Evolutionary conservation across 805 yeast genomes (phyloP).

Genomic region (Myxozyma mucilagina): DNA sequence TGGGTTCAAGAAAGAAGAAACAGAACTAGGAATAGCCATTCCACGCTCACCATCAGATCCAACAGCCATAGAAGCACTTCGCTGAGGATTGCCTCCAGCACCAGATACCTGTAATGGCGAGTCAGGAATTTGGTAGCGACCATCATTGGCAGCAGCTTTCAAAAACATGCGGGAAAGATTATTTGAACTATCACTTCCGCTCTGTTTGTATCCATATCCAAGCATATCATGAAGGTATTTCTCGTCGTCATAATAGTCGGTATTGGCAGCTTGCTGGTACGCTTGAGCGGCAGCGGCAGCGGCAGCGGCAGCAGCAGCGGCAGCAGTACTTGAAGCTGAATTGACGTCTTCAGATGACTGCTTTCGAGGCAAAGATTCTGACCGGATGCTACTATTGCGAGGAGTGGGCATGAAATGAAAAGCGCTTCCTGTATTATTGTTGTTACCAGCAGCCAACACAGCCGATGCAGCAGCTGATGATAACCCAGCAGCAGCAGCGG

Average conservation of each 20-base stretch:
- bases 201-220: conserved; percentile 24
- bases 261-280: conserved; percentile 20
- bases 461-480: conserved; percentile 11
- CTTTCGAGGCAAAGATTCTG: conserved; percentile 17
- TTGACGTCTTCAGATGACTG: conserved; percentile 10
- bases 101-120: conserved; percentile 17
- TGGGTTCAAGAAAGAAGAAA: conserved; percentile 9
- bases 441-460: conserved; percentile 4
- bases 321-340: conserved; percentile 2
- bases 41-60: conserved; percentile 21
- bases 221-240: conserved; percentile 29
- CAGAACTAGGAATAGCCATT: conserved; percentile 18
- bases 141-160: conserved; percentile 32
- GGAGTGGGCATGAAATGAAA: conserved; percentile 28
- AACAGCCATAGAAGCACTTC: conserved; percentile 6
- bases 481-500: conserved; percentile 1
- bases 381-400: conserved; percentile 19
- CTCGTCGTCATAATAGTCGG: conserved; percentile 30
- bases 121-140: conserved; percentile 30
- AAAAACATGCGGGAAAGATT: conserved; percentile 29
- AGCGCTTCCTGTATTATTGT: conserved; percentile 1
- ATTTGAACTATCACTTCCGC: conserved; percentile 19
- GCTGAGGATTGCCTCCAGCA: neutral
- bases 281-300: conserved; percentile 23
- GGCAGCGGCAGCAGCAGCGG: conserved; percentile 16